A percentile compares a stretch with the other conserved stretches of the same genome.
phyloP scores from a whole-genome alignment of 768 basidiomycete species.

The Leccinum uliginosum region DNA sequence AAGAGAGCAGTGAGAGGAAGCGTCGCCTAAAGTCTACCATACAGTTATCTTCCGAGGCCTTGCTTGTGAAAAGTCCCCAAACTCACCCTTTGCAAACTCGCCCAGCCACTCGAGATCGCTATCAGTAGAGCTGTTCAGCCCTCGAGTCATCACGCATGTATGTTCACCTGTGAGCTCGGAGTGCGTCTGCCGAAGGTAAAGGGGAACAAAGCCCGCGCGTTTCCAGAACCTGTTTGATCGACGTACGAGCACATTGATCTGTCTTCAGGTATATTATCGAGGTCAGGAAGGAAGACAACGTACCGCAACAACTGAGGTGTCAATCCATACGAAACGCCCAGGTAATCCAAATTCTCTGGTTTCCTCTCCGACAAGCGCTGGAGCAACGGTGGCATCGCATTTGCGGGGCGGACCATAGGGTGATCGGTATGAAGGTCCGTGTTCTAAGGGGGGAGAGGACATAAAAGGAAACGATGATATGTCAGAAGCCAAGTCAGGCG shows the following conservation, averaged over 20 bases:
- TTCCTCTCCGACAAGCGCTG: conserved; percentile 86
- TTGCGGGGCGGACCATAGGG: conserved; percentile 64
- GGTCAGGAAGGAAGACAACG: conserved; percentile 9
- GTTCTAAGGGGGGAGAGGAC: conserved; percentile 28
- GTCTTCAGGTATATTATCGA: no score
- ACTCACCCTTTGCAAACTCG: conserved; percentile 80
- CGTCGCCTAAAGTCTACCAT: conserved; percentile 85
- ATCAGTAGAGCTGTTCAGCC: conserved; percentile 63
- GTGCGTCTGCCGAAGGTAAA: conserved; percentile 89
- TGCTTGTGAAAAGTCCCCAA: background rate
- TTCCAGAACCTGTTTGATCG: conserved; percentile 81
- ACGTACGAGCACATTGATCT: background rate
- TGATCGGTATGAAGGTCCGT: conserved; percentile 71
- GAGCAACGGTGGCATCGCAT: conserved; percentile 87
- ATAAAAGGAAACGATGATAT: background rate
- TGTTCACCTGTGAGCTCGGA: conserved; percentile 97
- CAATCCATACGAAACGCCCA: conserved; percentile 95
- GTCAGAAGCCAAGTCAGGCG: background rate
- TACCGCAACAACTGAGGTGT: conserved; percentile 80
- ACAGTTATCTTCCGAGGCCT: background rate
- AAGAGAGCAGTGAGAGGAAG: conserved; percentile 86
- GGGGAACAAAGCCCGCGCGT: conserved; percentile 81
- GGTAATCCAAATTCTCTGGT: conserved; percentile 87
- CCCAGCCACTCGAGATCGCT: conserved; percentile 75
- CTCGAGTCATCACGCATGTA: conserved; percentile 91